Evolutionary conservation across 768 basidiomycete species (phyloP).

Genomic region (Naganishia kalamii): DNA sequence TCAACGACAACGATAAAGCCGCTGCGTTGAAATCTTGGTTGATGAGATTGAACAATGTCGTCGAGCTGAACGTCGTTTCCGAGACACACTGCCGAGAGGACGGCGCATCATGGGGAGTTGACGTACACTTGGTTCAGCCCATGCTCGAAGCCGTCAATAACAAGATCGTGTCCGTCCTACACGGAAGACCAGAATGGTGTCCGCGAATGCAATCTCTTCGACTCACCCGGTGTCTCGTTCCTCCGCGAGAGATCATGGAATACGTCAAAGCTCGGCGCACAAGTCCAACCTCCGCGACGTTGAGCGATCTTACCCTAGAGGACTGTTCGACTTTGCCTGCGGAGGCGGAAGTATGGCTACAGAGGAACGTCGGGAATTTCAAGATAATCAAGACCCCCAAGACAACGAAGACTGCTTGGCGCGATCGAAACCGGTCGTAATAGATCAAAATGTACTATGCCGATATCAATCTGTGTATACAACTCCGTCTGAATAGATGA

Average conservation of each 20-base stretch:
- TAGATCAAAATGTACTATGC: not conserved
- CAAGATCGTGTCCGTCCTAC: not conserved
- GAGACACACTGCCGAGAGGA: not conserved
- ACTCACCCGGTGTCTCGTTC: not conserved
- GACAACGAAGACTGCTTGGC: not conserved
- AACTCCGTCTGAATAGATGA: not conserved
- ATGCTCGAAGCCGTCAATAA: slow-evolving; percentile 12
- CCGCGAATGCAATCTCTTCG: slow-evolving; percentile 14
- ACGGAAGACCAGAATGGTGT: slow-evolving; percentile 11
- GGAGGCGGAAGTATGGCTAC: slow-evolving; percentile 6
- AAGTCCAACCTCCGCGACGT: not conserved
- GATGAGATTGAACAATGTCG: slow-evolving; percentile 6
- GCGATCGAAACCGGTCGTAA: not conserved
- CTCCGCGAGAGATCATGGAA: slow-evolving; percentile 1
- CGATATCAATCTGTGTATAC: not conserved
- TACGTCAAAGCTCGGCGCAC: slow-evolving; percentile 6
- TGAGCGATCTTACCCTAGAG: not conserved
- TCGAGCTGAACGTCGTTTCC: not conserved
- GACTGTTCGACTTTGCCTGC: not conserved
- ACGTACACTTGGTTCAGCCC: not conserved
- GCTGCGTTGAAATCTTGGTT: slow-evolving; percentile 4
- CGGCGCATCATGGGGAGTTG: not conserved
- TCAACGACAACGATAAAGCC: not conserved
- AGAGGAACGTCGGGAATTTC: slow-evolving; percentile 10
- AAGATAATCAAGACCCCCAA: not conserved